phyloP scores from a whole-genome alignment of 1,284 basidiomycete genomes.

The Macrocystidia cucumis region DNA sequence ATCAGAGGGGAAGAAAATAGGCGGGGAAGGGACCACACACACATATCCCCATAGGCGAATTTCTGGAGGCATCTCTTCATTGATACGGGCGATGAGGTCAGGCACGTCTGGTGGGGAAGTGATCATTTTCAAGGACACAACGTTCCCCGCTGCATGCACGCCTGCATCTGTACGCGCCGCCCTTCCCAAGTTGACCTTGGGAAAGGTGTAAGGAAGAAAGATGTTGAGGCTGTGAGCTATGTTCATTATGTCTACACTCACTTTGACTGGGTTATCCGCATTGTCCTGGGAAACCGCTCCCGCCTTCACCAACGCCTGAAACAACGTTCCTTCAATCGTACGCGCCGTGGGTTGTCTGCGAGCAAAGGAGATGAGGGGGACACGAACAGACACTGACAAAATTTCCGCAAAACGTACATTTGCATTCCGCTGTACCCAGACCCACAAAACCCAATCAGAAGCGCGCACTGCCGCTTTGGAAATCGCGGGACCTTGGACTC shows the following conservation, averaged over 20 bases:
- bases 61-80: slow-evolving; percentile 81
- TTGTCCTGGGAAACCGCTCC: slow-evolving; percentile 94
- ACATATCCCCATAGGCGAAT: slow-evolving; percentile 93
- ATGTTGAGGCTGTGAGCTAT: background rate
- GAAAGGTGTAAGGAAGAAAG: slow-evolving; percentile 1
- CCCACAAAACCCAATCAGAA: slow-evolving; percentile 76
- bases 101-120: slow-evolving; percentile 63
- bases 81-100: slow-evolving; percentile 73
- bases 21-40: slow-evolving; percentile 17
- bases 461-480: slow-evolving; percentile 67
- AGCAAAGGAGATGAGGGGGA: slow-evolving; percentile 5
- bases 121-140: slow-evolving; percentile 90
- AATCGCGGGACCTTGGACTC: slow-evolving; percentile 46
- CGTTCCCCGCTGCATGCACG: slow-evolving; percentile 95
- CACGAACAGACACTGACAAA: slow-evolving; percentile 6
- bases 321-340: slow-evolving; percentile 91
- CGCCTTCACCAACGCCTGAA: slow-evolving; percentile 81
- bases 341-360: slow-evolving; percentile 46
- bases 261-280: slow-evolving; percentile 86
- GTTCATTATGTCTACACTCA: too few relatives aligned
- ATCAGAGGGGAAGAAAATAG: background rate
- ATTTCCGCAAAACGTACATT: slow-evolving; percentile 52
- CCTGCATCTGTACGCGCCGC: slow-evolving; percentile 96
- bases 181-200: slow-evolving; percentile 77
- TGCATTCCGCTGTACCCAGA: slow-evolving; percentile 92